phyloP scores from a whole-genome alignment of 768 basidiomycete genomes.

The Suillus cothurnatus region DNA sequence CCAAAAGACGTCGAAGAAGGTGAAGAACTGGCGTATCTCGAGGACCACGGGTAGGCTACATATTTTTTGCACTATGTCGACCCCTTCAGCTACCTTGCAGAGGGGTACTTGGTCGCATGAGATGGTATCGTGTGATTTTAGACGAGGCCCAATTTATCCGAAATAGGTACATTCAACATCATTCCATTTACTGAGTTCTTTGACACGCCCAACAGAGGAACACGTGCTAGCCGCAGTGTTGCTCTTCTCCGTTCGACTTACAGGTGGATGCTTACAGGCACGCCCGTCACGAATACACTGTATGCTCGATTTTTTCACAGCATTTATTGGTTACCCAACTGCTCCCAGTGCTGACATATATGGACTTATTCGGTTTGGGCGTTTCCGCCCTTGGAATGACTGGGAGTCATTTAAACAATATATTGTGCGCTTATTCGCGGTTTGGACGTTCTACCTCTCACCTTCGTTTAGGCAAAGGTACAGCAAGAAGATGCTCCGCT shows the following conservation, averaged over 20 bases:
- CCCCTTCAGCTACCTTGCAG: slow-evolving; percentile 28
- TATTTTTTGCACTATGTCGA: neutral
- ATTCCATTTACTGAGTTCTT: neutral
- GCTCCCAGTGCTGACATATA: slow-evolving; percentile 59
- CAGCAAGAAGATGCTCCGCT: slow-evolving; percentile 60
- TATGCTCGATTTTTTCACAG: slow-evolving; percentile 27
- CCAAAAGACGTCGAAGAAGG: slow-evolving; percentile 48
- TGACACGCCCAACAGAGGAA: slow-evolving; percentile 38
- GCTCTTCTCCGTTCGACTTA: slow-evolving; percentile 64
- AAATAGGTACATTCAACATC: slow-evolving; percentile 47
- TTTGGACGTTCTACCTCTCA: neutral
- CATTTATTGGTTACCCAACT: neutral
- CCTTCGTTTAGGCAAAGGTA: slow-evolving; percentile 43
- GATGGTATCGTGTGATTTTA: slow-evolving; percentile 70
- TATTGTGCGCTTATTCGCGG: slow-evolving; percentile 40
- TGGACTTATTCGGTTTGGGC: slow-evolving; percentile 68
- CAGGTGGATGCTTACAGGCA: slow-evolving; percentile 81
- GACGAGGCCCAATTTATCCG: slow-evolving; percentile 83
- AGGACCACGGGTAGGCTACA: slow-evolving; percentile 48
- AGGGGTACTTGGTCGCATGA: slow-evolving; percentile 61
- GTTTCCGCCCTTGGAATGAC: slow-evolving; percentile 70
- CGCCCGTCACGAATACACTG: slow-evolving; percentile 74
- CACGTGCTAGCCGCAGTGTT: slow-evolving; percentile 58
- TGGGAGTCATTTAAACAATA: slow-evolving; percentile 67
- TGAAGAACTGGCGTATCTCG: slow-evolving; percentile 52